Conservation (phyloP, 164 flowering plant genomes). For the Santalum album region DNA sequence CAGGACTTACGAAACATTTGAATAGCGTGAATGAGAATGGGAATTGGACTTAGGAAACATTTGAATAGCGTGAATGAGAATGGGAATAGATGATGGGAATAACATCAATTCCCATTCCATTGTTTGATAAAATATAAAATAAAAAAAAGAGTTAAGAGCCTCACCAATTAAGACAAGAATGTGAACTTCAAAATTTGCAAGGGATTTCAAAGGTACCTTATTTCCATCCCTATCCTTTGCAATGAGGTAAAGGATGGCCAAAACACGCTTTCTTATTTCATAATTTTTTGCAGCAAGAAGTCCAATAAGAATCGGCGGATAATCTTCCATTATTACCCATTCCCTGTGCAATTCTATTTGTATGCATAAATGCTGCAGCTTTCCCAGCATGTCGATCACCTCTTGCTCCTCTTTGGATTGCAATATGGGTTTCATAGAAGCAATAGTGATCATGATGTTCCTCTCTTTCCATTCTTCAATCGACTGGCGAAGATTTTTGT, state of each 20-base stretch:
- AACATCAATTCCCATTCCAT: no score
- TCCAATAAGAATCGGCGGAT: conserved; percentile 36
- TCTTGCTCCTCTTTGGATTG: conserved; percentile 37
- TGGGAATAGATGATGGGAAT: no score
- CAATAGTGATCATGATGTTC: conserved; percentile 58
- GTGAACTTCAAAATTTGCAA: neutral
- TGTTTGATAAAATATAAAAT: no score
- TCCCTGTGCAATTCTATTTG: conserved; percentile 50
- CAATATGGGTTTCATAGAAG: conserved; percentile 37
- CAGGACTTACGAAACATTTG: no score
- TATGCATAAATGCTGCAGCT: conserved; percentile 48
- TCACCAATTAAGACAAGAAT: no score
- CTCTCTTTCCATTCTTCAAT: conserved; percentile 84
- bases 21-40: no score
- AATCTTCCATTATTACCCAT: conserved; percentile 63
- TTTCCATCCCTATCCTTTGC: conserved; percentile 46
- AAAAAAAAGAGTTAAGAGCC: no score
- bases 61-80: no score
- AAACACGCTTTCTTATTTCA: conserved; percentile 36
- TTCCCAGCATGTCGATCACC: conserved; percentile 33
- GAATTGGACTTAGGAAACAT: no score
- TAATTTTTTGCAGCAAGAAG: conserved; percentile 38
- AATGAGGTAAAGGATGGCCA: conserved; percentile 41
- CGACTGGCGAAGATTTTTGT: conserved; percentile 60
- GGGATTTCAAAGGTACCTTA: conserved; percentile 37